Evolutionary conservation across 2,329 filamentous ascomycete species (phyloP), one percentile per base, ranked within the genome.

Genomic region (Pseudopithomyces chartarum): DNA sequence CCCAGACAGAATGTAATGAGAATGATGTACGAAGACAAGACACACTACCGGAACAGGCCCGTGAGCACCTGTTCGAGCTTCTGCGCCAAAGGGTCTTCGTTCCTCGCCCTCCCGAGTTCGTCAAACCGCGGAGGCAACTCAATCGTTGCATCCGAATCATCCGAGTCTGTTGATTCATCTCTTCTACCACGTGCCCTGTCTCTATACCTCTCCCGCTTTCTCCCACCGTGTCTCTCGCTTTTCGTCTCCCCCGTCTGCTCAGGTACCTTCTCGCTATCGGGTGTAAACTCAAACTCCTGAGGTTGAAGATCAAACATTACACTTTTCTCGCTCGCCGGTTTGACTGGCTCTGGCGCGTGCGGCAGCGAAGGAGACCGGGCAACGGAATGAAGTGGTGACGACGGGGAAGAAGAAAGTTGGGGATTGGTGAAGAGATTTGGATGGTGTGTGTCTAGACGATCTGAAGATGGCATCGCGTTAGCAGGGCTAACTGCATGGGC

Each of bases 231-330:
- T 26, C 50, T 46, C 38, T 56, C 29, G 19, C 39, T 29, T 36
- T 54, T 44, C 52, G 19, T 54, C 45, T 38, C 58, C 33, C 48
- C 38, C 11, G 51, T 47, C 17, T 43, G 34, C 42, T 64, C 57
- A 29, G 62, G 62, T 13, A 61, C 61, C 46, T 55, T 42, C 33
- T 65, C 58, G 3, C 59, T 59, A 19, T 63, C 60, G 17, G 67
- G 61, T 17, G 53, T 52, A 20, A 49, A 32, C 11, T 63, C 61
- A 51, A 55, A 48, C 47, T 71, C 71, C 36, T 69, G 64, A 26
- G 70, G 68, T 13, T 68, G 68, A 46, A 76, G 61, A 57, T 77
- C 68, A 52, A 78, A 78, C 48, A 77, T 67, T n/a, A 78, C 76
- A n/a, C 62, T 69, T 57, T 75, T 75, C 47, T 66, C 64, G 17